A percentile compares a stretch with the other conserved stretches of the same genome.
Conservation (phyloP, 495 filamentous ascomycete species). For the Cladorrhinum samala region DNA sequence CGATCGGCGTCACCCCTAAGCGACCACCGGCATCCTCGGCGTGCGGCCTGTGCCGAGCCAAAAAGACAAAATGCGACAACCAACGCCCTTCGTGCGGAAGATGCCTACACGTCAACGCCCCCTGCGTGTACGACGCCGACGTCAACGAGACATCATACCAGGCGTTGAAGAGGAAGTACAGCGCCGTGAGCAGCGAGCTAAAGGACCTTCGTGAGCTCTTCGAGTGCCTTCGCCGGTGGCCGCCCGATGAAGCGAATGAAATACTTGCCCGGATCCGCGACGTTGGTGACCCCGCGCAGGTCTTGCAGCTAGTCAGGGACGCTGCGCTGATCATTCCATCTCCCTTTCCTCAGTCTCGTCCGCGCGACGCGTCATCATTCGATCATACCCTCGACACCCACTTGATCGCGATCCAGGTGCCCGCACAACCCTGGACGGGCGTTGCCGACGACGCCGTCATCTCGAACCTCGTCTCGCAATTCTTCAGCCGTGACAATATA, state of each 20-base stretch:
- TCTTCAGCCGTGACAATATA: neutral
- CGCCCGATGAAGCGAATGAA: neutral
- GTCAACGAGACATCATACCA: neutral
- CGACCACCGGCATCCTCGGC: neutral
- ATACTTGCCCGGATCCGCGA: neutral
- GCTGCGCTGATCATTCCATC: neutral
- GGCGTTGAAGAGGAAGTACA: neutral
- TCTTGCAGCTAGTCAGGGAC: neutral
- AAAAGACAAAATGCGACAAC: slow-evolving; percentile 2
- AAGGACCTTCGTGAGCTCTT: neutral
- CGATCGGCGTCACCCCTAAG: neutral
- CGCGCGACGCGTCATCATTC: too few species aligned
- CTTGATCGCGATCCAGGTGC: too few species aligned
- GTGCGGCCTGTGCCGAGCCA: neutral
- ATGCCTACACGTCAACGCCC: neutral
- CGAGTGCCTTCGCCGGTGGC: neutral
- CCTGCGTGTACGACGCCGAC: neutral
- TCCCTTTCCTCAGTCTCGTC: neutral
- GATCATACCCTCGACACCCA: too few species aligned
- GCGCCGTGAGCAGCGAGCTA: neutral
- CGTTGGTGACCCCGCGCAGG: neutral
- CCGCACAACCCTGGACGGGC: slow-evolving; percentile 1
- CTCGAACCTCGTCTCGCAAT: neutral
- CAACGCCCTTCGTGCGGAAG: neutral
- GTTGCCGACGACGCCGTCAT: neutral